Evolutionary conservation across 148 eudicot species (phyloP).

Genomic region (Agrostemma githago): DNA sequence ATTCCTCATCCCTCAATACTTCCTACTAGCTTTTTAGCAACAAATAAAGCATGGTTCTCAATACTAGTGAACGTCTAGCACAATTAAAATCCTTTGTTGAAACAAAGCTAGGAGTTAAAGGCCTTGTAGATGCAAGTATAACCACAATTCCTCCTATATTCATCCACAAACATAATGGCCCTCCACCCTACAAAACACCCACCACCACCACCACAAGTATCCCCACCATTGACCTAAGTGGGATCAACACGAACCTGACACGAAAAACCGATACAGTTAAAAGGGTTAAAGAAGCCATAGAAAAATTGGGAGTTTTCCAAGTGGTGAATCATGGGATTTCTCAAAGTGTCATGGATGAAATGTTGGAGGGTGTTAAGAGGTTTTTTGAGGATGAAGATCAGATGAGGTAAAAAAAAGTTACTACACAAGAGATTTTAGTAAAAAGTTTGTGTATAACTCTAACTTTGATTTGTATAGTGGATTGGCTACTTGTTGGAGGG

Average conservation of each 20-base stretch:
- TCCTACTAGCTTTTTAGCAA: too few relatives aligned
- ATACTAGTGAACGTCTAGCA: constrained; percentile 9
- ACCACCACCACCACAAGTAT: neutral
- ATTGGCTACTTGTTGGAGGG: constrained; percentile 48
- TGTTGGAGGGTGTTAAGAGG: constrained; percentile 30
- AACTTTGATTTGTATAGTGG: constrained; percentile 37
- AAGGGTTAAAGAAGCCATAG: constrained; percentile 28
- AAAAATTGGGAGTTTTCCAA: constrained; percentile 47
- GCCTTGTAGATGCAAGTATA: constrained; percentile 33
- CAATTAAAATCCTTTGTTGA: constrained; percentile 36
- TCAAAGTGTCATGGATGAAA: constrained; percentile 22
- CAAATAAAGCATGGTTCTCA: constrained; percentile 4
- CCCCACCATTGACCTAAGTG: constrained; percentile 27
- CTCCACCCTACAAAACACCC: neutral
- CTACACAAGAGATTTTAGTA: constrained; percentile 27
- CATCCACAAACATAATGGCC: constrained; percentile 1
- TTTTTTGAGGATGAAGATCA: constrained; percentile 45
- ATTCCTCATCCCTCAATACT: too few relatives aligned
- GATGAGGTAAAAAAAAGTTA: constrained; percentile 34
- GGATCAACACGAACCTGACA: constrained; percentile 6
- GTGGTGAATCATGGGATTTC: constrained; percentile 47
- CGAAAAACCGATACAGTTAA: neutral
- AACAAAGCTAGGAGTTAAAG: constrained; percentile 42
- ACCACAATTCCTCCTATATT: constrained; percentile 29
- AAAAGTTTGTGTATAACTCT: constrained; percentile 22